Conservation (phyloP, 352 stramenopile genomes). For the Pythium chondricola region DNA sequence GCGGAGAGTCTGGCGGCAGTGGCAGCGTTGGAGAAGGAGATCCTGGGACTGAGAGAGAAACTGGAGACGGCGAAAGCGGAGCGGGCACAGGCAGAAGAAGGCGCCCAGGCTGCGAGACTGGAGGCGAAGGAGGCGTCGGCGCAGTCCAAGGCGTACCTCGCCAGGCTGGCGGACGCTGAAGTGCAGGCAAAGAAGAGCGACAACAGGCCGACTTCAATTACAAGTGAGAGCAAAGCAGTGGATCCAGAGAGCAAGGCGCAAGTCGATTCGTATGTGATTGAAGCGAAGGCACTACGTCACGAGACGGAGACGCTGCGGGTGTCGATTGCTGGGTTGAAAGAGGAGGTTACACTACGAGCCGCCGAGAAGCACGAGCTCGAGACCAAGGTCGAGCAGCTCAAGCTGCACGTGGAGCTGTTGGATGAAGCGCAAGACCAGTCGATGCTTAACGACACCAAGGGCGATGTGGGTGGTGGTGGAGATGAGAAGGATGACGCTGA, state of each 20-base stretch:
- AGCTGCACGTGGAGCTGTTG: slow-evolving; percentile 47
- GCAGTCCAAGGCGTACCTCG: not conserved
- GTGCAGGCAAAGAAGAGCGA: slow-evolving; percentile 5
- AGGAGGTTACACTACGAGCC: slow-evolving; percentile 31
- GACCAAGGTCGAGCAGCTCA: slow-evolving; percentile 53
- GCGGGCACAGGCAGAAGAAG: slow-evolving; percentile 1
- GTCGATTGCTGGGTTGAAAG: slow-evolving; percentile 23
- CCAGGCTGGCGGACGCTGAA: no score
- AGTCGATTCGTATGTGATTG: slow-evolving; percentile 1
- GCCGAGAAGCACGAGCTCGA: slow-evolving; percentile 49
- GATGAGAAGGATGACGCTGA: slow-evolving; percentile 3
- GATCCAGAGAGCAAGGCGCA: not conserved
- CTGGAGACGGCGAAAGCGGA: not conserved
- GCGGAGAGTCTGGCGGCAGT: not conserved
- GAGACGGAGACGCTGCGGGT: slow-evolving; percentile 15
- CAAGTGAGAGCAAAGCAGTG: not conserved
- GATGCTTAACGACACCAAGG: not conserved
- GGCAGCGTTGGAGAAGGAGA: slow-evolving; percentile 10
- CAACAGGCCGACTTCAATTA: not conserved
- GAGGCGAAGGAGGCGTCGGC: not conserved
- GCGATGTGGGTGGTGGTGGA: slow-evolving; percentile 19
- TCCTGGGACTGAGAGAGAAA: slow-evolving; percentile 8
- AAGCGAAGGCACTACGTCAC: slow-evolving; percentile 12
- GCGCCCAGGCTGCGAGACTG: not conserved
- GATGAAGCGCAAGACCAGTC: slow-evolving; percentile 14